A percentile compares a stretch with the other conserved stretches of the same genome.
Conservation (phyloP, 1,284 basidiomycete genomes). For the Tilletia indica region DNA sequence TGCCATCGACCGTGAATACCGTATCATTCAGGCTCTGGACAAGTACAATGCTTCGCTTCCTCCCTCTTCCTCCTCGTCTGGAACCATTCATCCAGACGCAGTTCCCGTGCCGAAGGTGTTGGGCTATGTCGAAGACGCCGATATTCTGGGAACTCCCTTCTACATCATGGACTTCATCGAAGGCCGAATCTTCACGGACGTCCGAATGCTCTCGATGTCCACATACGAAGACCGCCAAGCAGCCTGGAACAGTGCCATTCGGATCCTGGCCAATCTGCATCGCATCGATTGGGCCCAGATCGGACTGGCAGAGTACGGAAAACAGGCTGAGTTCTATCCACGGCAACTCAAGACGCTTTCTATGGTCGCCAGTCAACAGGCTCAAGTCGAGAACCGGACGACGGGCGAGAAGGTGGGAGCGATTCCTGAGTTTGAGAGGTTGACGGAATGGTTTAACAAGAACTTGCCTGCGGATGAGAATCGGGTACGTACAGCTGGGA, state of each 20-base stretch:
- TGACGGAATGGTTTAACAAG: slow-evolving; percentile 73
- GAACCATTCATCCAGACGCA: slow-evolving; percentile 50
- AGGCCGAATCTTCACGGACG: slow-evolving; percentile 87
- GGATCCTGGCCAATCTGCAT: slow-evolving; percentile 72
- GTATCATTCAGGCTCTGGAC: slow-evolving; percentile 67
- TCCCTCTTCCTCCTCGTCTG: neutral
- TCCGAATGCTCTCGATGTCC: slow-evolving; percentile 62
- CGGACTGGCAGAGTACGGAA: slow-evolving; percentile 75
- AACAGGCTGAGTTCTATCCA: slow-evolving; percentile 77
- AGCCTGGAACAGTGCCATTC: slow-evolving; percentile 56
- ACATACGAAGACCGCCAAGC: slow-evolving; percentile 65
- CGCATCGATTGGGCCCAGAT: slow-evolving; percentile 69
- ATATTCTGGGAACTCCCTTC: slow-evolving; percentile 83
- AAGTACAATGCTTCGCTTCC: slow-evolving; percentile 26
- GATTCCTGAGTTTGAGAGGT: slow-evolving; percentile 71
- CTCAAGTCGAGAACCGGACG: slow-evolving; percentile 67
- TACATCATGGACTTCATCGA: slow-evolving; percentile 89
- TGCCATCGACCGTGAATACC: slow-evolving; percentile 88
- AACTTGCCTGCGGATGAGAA: slow-evolving; percentile 70
- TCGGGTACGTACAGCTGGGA: slow-evolving; percentile 9
- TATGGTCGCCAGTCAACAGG: slow-evolving; percentile 73
- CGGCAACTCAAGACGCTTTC: slow-evolving; percentile 84
- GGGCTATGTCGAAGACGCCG: slow-evolving; percentile 67
- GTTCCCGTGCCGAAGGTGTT: slow-evolving; percentile 86
- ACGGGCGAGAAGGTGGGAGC: slow-evolving; percentile 60